Evolutionary conservation across 768 basidiomycete species (phyloP), one percentile per base, ranked within the genome.

Genomic region (Pleurotus giganteus): DNA sequence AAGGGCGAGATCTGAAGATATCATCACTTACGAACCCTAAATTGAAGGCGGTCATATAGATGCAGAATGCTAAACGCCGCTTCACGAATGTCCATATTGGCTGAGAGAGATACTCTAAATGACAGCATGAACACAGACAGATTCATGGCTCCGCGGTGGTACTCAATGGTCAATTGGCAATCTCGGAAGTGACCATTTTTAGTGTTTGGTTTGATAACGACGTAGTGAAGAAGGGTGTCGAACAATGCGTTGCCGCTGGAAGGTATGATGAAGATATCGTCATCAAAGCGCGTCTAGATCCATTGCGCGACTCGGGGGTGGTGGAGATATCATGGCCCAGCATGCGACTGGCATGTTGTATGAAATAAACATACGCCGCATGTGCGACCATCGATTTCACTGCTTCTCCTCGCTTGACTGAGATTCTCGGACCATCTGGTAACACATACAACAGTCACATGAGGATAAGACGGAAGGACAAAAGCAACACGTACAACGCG

Each of bases 351-450:
- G n/a, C n/a, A n/a, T n/a, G n/a, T n/a, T n/a, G n/a, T n/a, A n/a
- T n/a, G n/a, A n/a, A n/a, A n/a, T n/a, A n/a, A n/a, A n/a, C n/a
- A n/a, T n/a, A n/a, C n/a, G n/a, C n/a, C n/a, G n/a, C n/a, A n/a
- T n/a, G n/a, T n/a, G n/a, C n/a, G n/a, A n/a, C n/a, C 34, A n/a
- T n/a, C 9, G 11, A 9, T 11, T n/a, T n/a, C 9, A 11, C 34
- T 11, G n/a, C 34, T 36, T 36, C n/a, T 36, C 34, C 34, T n/a
- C n/a, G 34, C n/a, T n/a, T 1, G 13, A 41, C n/a, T 7, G 4
- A 13, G 49, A 32, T 19, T 50, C 49, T 21, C 49, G 34, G 21
- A 50, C 23, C 46, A 47, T 47, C 46, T 47, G 23, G 15, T 8
- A 41, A 41, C 32, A 34, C 15, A 6, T 19, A 45, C 12, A 45